Evolutionary conservation across 163 green algal genomes (phyloP), one percentile per base, ranked within the genome.

Genomic region (Prototheca wickerhamii): DNA sequence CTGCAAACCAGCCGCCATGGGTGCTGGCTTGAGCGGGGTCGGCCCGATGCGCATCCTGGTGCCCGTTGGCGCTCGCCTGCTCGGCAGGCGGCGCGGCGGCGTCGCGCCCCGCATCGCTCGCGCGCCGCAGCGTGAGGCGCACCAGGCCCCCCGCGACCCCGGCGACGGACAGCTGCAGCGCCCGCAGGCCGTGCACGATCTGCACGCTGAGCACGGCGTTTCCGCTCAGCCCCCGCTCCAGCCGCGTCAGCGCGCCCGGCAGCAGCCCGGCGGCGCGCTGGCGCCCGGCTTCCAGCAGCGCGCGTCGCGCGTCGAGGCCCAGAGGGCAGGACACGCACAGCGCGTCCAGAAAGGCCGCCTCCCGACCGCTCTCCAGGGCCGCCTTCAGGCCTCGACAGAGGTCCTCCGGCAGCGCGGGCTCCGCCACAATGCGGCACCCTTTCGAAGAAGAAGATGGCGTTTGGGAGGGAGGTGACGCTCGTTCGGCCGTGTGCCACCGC

Each of bases 311-410:
- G 1, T 50, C 40, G 3, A 56, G 40, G 26, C 35, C 50, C 1
- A 44, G 26, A 17, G 63, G 50, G 2, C 37, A 35, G 2, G 59
- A 37, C n/a, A 67, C 34, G 59, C 51, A 63, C 26, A 73, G 59
- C 25, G 59, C 42, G 33, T 73, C 67, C 26, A 73, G 42, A 37
- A 73, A 73, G 23, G 58, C 34, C 25, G 57, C 60, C 6, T 57
- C 40, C 17, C 52, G 15, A 7, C 60, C 67, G 2, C 32, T 37
- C 25, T 73, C 60, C n/a, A 73, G 31, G 51, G 65, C 58, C n/a
- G 51, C 33, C 3, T 54, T 59, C 59, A 73, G 52, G 0, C 52
- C 67, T 7, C 30, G n/a, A 21, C 26, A 17, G 7, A 66, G 4
- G 1, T 57, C 18, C 32, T 52, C 28, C 1, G 65, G 65, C 49